Evolutionary conservation across 2,329 filamentous ascomycete species (phyloP), one percentile per base, ranked within the genome.

Genomic region (Aureobasidium lini): DNA sequence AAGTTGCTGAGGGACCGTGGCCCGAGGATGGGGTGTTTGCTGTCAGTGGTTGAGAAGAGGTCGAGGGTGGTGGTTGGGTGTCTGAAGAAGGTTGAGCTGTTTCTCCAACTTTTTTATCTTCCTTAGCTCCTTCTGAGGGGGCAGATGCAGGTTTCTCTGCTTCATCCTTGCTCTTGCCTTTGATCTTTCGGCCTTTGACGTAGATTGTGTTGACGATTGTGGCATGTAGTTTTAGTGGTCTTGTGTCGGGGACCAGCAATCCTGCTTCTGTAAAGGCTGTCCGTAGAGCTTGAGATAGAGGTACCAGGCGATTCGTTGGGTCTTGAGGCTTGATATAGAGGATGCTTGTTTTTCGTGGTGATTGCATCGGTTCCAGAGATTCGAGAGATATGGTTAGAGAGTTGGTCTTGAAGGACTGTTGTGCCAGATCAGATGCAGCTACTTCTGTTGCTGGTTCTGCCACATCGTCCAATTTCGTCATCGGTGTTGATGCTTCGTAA

Each of bases 191-290:
- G 31, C 71, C 72, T 68, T 79, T 82, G 44, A 84, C 84, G 69
- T 96, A 95, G 13, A 91, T 83, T 0, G 91, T 95, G 71, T 96
- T 96, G 53, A 94, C 74, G 4, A 96, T 76, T 0, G 93, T 96
- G 16, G 89, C 90, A 69, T 96, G 93, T 54, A 96, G 73, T 18
- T 89, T 80, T 62, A 96, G 71, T 6, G 84, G 81, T 58, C 89
- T 76, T 11, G 76, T 73, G 29, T 89, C 85, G 1, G 77, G 73
- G 0, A 77, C 69, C 67, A 91, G 74, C 9, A 88, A 71, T 1
- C 78, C 84, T 0, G 75, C 75, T 1, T 81, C 75, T 16, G 73
- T 73, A 65, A 92, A 90, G 1, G 66, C 63, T 0, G 73, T 67
- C 62, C 79, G 75, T 13, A 90, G 67, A n/a, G 68, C 70, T 64